Evolutionary conservation across 2,329 filamentous ascomycete genomes (phyloP), one percentile per base, ranked within the genome.

Genomic region (Magnaporthiopsis poae): DNA sequence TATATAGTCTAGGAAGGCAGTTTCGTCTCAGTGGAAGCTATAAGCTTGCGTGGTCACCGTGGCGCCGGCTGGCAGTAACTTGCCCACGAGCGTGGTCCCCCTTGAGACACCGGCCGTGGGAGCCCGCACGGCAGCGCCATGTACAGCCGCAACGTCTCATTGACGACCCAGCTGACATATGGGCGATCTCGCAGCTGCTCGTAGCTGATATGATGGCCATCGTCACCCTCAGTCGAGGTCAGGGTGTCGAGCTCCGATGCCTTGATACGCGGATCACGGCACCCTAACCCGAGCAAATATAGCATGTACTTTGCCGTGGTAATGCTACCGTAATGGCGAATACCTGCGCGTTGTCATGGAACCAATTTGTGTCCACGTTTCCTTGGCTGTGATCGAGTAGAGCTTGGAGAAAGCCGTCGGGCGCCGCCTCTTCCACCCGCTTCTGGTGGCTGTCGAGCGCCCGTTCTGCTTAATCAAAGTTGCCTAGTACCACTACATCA

Each of bases 251-350:
- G 69, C 69, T 80, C 78, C 1, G 71, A 68, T 0, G 71, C 69
- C 52, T 73, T 73, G 33, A 80, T 67, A 0, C 70, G 65, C 0
- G 75, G 73, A 21, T 73, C 67, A 21, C 70, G 68, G 65, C 74
- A 77, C 11, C 80, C 71, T 5, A 73, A 70, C 77, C 78, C 84
- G 7, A 79, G 69, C 0, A 82, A 71, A 66, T 83, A 84, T 0
- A 82, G 84, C 61, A 85, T 68, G 0, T 80, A 80, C 15, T 77
- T 75, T 0, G 82, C 79, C 0, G 82, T 84, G 0, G 83, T 85
- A 66, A 31, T 84, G 56, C 77, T 81, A 1, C 83, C 83, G 0
- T 83, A 5, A 81, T 67, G 62, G 85, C 84, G 68, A 80, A 82
- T 0, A 69, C 71, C 8, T 75, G 73, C 0, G 81, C 81, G 62